Evolutionary conservation across 2,329 filamentous ascomycete genomes (phyloP).

Genomic region (Alternaria consortialis): DNA sequence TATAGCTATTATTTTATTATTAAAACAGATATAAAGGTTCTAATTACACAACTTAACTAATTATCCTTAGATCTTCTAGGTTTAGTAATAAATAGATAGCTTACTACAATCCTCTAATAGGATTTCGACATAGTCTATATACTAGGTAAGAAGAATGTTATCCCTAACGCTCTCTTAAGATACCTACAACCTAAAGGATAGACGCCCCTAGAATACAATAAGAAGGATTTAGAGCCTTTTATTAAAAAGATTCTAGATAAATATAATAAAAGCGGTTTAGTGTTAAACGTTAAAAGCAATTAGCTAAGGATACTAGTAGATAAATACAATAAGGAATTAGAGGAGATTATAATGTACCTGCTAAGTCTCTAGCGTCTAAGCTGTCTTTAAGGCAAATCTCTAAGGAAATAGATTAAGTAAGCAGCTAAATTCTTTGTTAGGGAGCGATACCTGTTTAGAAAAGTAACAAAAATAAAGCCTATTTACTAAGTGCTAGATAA

Average conservation of each 20-base stretch:
- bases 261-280: not conserved
- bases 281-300: no score
- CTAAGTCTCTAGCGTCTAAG: no score
- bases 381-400: no score
- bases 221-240: not conserved
- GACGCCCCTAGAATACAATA: not conserved
- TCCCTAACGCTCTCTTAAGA: not conserved
- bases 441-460: no score
- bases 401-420: no score
- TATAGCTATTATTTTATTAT: constrained; percentile 7
- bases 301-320: no score
- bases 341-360: no score
- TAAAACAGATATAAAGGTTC: not conserved
- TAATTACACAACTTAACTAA: not conserved
- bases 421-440: no score
- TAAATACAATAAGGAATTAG: no score
- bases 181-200: not conserved
- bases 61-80: not conserved
- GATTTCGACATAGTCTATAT: constrained; percentile 3
- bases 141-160: not conserved
- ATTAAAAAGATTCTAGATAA: not conserved
- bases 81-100: constrained; percentile 1
- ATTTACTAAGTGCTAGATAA: no score
- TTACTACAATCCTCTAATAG: not conserved
- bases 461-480: no score